Evolutionary conservation across 176 grass and related monocot species (phyloP).

Genomic region (Elymus sibiricus): DNA sequence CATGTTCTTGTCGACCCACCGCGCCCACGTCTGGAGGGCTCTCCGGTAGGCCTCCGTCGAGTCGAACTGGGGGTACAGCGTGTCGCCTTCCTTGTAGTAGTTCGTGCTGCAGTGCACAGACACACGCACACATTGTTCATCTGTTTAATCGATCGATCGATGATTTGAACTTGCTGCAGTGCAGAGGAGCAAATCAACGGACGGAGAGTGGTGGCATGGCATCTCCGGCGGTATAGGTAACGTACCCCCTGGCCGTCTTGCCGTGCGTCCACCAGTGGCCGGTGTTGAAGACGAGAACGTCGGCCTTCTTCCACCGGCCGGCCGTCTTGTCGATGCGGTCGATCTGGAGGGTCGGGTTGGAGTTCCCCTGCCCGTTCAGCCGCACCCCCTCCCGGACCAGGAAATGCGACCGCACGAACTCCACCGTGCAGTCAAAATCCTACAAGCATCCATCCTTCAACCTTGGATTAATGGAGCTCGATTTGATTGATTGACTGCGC

Average conservation of each 20-base stretch:
- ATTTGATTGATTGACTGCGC: background rate
- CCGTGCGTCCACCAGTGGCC: constrained; percentile 99
- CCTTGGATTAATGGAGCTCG: background rate
- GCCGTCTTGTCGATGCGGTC: constrained; percentile 84
- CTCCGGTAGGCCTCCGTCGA: constrained; percentile 66
- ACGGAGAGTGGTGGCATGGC: background rate
- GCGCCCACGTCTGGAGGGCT: constrained; percentile 77
- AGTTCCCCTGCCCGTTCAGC: constrained; percentile 63
- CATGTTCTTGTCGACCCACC: constrained; percentile 81
- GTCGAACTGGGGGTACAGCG: constrained; percentile 66
- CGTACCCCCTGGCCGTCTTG: constrained; percentile 87
- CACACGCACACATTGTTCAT: background rate
- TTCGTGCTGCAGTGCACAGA: constrained; percentile 46
- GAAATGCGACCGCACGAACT: constrained; percentile 97
- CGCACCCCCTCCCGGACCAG: constrained; percentile 71
- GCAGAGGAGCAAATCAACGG: background rate
- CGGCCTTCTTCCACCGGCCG: constrained; percentile 68
- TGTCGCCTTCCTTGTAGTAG: constrained; percentile 79
- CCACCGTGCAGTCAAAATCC: constrained; percentile 84
- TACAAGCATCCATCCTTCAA: background rate
- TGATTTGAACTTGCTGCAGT: background rate
- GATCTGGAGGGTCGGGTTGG: constrained; percentile 81
- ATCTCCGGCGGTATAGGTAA: background rate
- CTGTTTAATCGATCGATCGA: background rate
- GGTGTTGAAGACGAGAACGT: constrained; percentile 94